Base-by-base conservation (phyloP, 1,139 yeast genomes). In the Entelexis sorbosivorans region DNA sequence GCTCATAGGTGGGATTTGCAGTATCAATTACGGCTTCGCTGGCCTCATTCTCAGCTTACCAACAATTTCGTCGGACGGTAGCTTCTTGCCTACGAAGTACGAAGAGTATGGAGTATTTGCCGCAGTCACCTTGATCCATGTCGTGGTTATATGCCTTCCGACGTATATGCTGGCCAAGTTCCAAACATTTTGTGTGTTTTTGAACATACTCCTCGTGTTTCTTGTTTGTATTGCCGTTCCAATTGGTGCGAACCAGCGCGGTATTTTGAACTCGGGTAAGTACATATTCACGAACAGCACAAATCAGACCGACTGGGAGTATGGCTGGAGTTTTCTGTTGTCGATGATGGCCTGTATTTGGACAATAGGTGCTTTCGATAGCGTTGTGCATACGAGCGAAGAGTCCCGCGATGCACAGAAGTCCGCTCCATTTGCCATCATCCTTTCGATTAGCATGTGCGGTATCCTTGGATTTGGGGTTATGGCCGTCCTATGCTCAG, bases 361-460 rank as follows among this genome's bases (percentile, higher is more conserved):
- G 88, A 78, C 84, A 34, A 80, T 81, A 83, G 75, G 82, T 42
- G 80, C 83, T 0, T 81, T 80, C 61, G 89, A 82, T 63, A 76
- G 83, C 7, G 79, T 82, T 58, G 79, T 81, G 48, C 89, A 82
- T 64, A 77, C 80, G 75, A 70, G 53, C 14, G 91, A 82, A 64
- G 89, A 82, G 63, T 83, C 84, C 28, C 69, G 71, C 43, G 76
- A 79, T 60, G 86, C 89, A 13, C 71, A 79, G 26, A 70, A 68
- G 49, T 78, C 84, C n/a, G 81, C 81, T 17, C 87, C 89, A 11
- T 65, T 75, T 39, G 88, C 87, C 32, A 81, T 79, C 50, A 66
- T 75, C 44, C 67, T 73, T 28, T 73, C 81, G 22, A 79, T 81
- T 55, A 59, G 73, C 19, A 73, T 71, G 44, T 80, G 88, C 64